phyloP scores from a whole-genome alignment of 1,139 yeast species.

The Zygosaccharomyces pseudobailii region DNA sequence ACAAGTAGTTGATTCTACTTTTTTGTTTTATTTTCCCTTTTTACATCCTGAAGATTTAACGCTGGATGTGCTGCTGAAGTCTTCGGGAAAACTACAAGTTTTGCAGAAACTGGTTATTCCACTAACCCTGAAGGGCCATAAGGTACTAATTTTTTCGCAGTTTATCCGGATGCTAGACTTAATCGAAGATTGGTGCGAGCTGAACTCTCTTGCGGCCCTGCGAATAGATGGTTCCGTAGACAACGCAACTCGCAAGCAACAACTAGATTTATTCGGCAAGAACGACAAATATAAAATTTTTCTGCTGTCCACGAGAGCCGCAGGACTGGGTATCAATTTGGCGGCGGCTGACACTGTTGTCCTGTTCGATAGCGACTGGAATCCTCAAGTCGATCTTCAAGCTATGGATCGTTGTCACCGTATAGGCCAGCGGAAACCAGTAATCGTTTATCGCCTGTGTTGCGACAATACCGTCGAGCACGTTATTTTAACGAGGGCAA shows the following conservation, averaged over 20 bases:
- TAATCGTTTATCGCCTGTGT: constrained; percentile 71
- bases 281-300: constrained; percentile 42
- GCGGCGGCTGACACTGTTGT: constrained; percentile 87
- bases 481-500: constrained; percentile 68
- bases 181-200: constrained; percentile 63
- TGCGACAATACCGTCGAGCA: constrained; percentile 80
- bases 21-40: constrained; percentile 78
- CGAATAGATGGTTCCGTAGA: constrained; percentile 74
- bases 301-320: constrained; percentile 84
- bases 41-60: constrained; percentile 38
- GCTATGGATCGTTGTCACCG: constrained; percentile 96
- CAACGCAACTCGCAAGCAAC: constrained; percentile 60
- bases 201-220: constrained; percentile 44
- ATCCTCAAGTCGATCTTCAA: constrained; percentile 93
- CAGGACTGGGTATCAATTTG: constrained; percentile 87
- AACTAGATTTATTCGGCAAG: constrained; percentile 52
- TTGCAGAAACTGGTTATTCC: constrained; percentile 57
- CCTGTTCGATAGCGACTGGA: constrained; percentile 92
- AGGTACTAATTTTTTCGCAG: constrained; percentile 76
- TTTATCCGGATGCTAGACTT: constrained; percentile 76
- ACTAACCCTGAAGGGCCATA: constrained; percentile 51
- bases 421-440: constrained; percentile 85
- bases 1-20: constrained; percentile 80
- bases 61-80: constrained; percentile 38
- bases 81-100: constrained; percentile 69